Conservation (phyloP, 257 asterid species). For the Nicotiana noctiflora region DNA sequence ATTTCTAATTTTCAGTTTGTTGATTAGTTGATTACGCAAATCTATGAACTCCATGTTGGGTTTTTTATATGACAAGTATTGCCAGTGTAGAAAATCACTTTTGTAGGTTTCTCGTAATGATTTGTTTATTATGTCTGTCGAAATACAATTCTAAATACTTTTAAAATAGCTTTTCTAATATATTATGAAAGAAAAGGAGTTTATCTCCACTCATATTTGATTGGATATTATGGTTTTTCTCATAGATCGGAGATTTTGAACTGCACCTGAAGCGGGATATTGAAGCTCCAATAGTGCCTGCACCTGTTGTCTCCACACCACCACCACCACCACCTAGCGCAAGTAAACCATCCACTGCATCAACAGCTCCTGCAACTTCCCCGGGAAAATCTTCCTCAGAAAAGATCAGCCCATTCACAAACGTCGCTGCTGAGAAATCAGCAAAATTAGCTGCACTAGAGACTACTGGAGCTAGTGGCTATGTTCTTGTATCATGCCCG, state of each 20-base stretch:
- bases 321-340: slow-evolving; percentile 39
- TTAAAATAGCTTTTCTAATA: background rate
- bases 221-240: slow-evolving; percentile 14
- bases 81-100: background rate
- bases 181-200: background rate
- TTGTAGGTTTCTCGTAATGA: background rate
- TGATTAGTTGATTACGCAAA: background rate
- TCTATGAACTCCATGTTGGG: background rate
- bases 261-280: slow-evolving; percentile 61
- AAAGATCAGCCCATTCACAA: slow-evolving; percentile 58
- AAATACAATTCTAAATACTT: background rate
- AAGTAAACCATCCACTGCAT: slow-evolving; percentile 39
- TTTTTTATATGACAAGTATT: background rate
- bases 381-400: slow-evolving; percentile 50
- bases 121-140: background rate
- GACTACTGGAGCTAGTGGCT: slow-evolving; percentile 57
- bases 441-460: slow-evolving; percentile 65
- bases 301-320: slow-evolving; percentile 34
- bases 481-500: slow-evolving; percentile 59
- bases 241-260: slow-evolving; percentile 70
- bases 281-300: slow-evolving; percentile 38
- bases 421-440: slow-evolving; percentile 43
- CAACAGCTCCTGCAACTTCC: slow-evolving; percentile 40
- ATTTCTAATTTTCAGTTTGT: background rate
- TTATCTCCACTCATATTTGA: background rate